Conservation (phyloP, 2,329 filamentous ascomycete species). For the Magnaporthales sp. region DNA sequence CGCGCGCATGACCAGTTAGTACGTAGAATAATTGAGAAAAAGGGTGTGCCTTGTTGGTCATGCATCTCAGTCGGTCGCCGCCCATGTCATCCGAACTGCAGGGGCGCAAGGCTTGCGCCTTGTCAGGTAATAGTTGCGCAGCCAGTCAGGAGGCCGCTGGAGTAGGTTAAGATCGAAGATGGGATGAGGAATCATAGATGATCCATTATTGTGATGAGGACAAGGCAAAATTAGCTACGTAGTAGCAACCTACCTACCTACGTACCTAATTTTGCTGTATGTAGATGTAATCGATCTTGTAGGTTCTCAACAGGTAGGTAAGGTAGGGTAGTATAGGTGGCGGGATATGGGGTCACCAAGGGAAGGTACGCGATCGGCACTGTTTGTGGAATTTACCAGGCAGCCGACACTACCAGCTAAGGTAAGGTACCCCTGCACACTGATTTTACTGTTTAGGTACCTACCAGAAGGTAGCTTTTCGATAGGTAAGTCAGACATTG, state of each 20-base stretch:
- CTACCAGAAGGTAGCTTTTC: background rate
- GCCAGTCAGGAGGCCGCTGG: background rate
- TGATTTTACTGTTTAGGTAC: background rate
- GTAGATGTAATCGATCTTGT: background rate
- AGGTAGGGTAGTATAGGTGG: too few relatives aligned
- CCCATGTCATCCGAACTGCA: background rate
- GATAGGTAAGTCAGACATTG: background rate
- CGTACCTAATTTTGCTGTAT: background rate
- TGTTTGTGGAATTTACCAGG: background rate
- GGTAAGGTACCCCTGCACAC: background rate
- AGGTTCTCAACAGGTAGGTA: background rate
- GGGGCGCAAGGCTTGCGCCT: background rate
- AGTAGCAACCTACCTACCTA: too few relatives aligned
- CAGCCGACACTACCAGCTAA: background rate
- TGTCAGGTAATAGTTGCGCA: background rate
- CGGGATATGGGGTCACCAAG: background rate
- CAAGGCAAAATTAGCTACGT: too few relatives aligned
- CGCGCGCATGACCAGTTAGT: background rate
- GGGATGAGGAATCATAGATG: too few relatives aligned
- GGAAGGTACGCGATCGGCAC: background rate
- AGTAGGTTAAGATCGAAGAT: background rate
- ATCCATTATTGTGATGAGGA: too few relatives aligned
- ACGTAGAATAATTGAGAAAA: background rate
- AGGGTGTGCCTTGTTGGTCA: background rate
- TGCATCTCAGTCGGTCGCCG: background rate